Evolutionary conservation across 2,329 filamentous ascomycete genomes (phyloP).

Genomic region (Kalmusia sp.): DNA sequence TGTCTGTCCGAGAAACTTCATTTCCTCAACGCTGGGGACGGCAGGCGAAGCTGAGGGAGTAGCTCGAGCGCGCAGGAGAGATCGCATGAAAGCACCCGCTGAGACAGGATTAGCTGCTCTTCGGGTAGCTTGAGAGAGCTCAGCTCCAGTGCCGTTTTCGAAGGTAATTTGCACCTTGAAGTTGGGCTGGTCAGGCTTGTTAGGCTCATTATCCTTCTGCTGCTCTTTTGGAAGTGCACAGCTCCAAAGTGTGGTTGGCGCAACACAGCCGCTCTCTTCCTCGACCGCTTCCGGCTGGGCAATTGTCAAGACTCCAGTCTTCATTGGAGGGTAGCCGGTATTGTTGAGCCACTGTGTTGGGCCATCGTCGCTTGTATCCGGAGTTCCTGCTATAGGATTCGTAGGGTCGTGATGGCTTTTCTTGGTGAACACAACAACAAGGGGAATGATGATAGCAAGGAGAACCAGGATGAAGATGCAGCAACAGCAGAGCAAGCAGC

Average conservation of each 20-base stretch:
- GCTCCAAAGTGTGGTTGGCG: conserved; percentile 80
- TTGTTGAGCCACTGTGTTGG: conserved; percentile 76
- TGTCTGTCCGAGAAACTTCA: conserved; percentile 82
- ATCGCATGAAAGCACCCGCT: conserved; percentile 43
- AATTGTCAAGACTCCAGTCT: conserved; percentile 81
- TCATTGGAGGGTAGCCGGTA: conserved; percentile 85
- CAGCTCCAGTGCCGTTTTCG: conserved; percentile 57
- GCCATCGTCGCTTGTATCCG: conserved; percentile 21
- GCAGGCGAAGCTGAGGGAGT: conserved; percentile 59
- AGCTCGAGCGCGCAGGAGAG: conserved; percentile 35
- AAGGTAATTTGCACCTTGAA: conserved; percentile 79
- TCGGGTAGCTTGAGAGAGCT: conserved; percentile 40
- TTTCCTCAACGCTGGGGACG: conserved; percentile 71
- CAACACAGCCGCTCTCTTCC: conserved; percentile 73
- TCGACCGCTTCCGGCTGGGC: conserved; percentile 72
- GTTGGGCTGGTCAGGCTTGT: conserved; percentile 73
- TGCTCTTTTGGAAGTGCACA: conserved; percentile 83
- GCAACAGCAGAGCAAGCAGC: conserved; percentile 45
- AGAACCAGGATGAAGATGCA: conserved; percentile 44
- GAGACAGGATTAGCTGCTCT: conserved; percentile 69
- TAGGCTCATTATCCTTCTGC: conserved; percentile 69
- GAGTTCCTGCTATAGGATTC: conserved; percentile 32
- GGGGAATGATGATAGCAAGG: conserved; percentile 49
- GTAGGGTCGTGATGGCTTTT: conserved; percentile 42
- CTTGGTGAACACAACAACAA: conserved; percentile 43